Conservation (phyloP, 2,329 filamentous ascomycete species). For the Dryadomyces quercivorus region DNA sequence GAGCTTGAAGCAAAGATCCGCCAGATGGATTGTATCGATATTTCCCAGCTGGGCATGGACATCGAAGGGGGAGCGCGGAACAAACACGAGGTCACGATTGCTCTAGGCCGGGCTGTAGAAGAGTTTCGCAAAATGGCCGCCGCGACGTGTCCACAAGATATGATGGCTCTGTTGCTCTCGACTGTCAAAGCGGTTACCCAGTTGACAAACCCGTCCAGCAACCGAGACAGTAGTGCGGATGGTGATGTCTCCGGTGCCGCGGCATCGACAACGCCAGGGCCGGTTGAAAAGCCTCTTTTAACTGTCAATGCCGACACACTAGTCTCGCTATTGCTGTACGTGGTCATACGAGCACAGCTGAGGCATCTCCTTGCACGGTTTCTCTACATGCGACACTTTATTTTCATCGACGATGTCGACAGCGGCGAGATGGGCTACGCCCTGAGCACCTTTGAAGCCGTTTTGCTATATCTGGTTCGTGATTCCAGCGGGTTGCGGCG, state of each 20-base stretch:
- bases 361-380: conserved; percentile 79
- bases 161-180: conserved; percentile 68
- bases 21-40: conserved; percentile 87
- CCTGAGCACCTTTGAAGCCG: conserved; percentile 88
- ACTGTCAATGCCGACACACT: conserved; percentile 77
- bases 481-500: conserved; percentile 73
- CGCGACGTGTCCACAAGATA: conserved; percentile 73
- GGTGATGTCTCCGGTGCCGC: not conserved
- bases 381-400: conserved; percentile 93
- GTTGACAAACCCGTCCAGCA: conserved; percentile 37
- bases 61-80: conserved; percentile 67
- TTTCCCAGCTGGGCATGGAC: conserved; percentile 83
- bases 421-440: conserved; percentile 94
- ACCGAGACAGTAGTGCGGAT: conserved; percentile 9
- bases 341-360: conserved; percentile 84
- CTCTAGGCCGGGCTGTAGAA: conserved; percentile 68
- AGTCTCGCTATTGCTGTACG: conserved; percentile 79
- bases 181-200: conserved; percentile 77
- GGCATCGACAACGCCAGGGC: conserved; percentile 6
- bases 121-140: conserved; percentile 77
- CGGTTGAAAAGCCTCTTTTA: conserved; percentile 40
- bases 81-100: conserved; percentile 69
- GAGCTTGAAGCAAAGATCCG: conserved; percentile 83
- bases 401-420: conserved; percentile 96
- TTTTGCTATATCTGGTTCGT: conserved; percentile 72